Evolutionary conservation across 2,329 filamentous ascomycete genomes (phyloP), one percentile per base, ranked within the genome.

Genomic region (Metarhizium rileyi): DNA sequence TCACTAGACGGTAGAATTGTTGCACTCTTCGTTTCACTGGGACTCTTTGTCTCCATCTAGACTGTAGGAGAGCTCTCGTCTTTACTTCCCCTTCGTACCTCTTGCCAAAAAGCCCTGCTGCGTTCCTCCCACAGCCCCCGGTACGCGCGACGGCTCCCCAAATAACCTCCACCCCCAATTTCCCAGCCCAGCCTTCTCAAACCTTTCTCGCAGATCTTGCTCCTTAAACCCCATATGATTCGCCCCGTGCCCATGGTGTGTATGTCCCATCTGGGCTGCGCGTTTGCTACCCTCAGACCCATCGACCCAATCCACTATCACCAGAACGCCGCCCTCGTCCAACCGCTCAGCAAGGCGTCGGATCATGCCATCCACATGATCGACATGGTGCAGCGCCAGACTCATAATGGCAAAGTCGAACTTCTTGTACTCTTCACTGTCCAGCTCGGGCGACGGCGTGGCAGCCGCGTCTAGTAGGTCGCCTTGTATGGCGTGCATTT

Each of bases 361-460:
- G 2, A 68, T 48, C 58, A 67, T 63, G 2, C 40, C 46, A 0
- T 55, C 52, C 0, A 58, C 54, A 28, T 68, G 57, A 4, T 60
- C 53, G 8, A 69, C 57, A 38, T 69, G 66, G 38, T 69, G 66
- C 1, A 69, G 62, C 0, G 67, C 64, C 59, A 67, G 59, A 12
- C 59, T 61, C 49, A 67, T 67, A 27, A 64, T 58, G 5, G 59
- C 55, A 5, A 65, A 47, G 45, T 68, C 67, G 44, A 68, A 69
- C 16, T 51, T 44, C 47, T 50, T 49, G 42, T 59, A 60, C 30
- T 57, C 58, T 3, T 56, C 46, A 0, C 54, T 50, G 27, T 52
- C n/a, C 9, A 63, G 48, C 28, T 56, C 59, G 0, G 56, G 52
- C 0, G 53, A 56, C 0, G 59, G 56, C 0, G 56, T 57, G 35